These are phyloP conservation scores for Solanum hybrid DNA, from an alignment of 305 asterid species.

Conservation along the genomic window DNA sequence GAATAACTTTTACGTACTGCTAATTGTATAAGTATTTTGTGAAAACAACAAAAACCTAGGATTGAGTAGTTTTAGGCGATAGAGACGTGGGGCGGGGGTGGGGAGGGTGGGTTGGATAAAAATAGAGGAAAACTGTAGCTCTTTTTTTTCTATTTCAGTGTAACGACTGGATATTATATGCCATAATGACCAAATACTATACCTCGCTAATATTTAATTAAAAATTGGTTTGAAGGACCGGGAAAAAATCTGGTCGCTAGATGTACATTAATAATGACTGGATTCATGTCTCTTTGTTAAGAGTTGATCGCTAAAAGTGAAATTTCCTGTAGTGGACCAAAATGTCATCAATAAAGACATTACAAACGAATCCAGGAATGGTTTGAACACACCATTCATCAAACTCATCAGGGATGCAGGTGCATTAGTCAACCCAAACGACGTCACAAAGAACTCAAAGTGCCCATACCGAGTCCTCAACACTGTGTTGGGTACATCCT, in stretches of 20 bases:
- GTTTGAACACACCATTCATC: background rate
- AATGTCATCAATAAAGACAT: too few species aligned
- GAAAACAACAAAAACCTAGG: too few species aligned
- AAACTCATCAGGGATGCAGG: background rate
- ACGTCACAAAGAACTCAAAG: background rate
- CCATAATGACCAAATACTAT: too few species aligned
- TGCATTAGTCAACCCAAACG: background rate
- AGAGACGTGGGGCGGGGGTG: background rate
- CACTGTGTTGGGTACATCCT: too few species aligned
- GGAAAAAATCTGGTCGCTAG: background rate
- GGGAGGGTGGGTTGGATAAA: background rate
- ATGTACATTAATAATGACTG: background rate
- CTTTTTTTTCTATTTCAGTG: too few species aligned
- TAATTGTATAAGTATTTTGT: too few species aligned
- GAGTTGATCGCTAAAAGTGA: too few species aligned
- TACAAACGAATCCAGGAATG: too few species aligned
- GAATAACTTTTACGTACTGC: background rate
- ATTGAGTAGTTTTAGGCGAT: background rate
- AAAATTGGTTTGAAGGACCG: background rate
- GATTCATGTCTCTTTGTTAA: too few species aligned
- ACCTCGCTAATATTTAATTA: too few species aligned
- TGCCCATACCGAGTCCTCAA: background rate
- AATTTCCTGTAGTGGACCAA: too few species aligned
- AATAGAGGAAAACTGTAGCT: background rate
- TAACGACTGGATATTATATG: background rate